Evolutionary conservation across 2,329 filamentous ascomycete species (phyloP).

Genomic region (Laburnicola sp.): DNA sequence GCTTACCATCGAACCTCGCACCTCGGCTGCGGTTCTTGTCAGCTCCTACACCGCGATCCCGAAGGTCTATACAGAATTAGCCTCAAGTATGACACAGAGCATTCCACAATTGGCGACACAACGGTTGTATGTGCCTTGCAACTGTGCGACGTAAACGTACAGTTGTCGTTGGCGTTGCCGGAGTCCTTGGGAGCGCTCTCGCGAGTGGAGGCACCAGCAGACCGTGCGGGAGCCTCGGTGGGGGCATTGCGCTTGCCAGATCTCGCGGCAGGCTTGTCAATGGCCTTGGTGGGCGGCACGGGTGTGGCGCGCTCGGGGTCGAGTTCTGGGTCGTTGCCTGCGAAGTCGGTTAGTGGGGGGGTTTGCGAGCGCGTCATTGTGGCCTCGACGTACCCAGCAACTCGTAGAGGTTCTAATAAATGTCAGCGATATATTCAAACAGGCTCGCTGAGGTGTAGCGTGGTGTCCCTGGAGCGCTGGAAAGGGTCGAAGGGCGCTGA

Average conservation of each 20-base stretch:
- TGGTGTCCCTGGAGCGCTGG: conserved; percentile 6
- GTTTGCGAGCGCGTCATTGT: conserved; percentile 14
- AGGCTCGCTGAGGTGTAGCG: neutral
- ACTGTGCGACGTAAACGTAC: conserved; percentile 61
- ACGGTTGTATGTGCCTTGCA: neutral
- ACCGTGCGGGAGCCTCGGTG: conserved; percentile 64
- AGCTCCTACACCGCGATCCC: conserved; percentile 80
- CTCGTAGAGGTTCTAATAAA: conserved; percentile 86
- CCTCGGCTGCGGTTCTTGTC: conserved; percentile 77
- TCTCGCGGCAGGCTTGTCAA: conserved; percentile 79
- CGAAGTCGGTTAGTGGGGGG: conserved; percentile 29
- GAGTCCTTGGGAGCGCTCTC: conserved; percentile 48
- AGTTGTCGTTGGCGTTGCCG: conserved; percentile 79
- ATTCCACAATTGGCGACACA: neutral
- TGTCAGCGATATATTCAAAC: conserved; percentile 41
- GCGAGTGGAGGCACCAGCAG: conserved; percentile 40
- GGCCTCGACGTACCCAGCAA: conserved; percentile 76
- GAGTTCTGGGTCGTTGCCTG: conserved; percentile 71
- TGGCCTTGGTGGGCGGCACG: conserved; percentile 79
- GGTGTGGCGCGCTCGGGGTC: conserved; percentile 71
- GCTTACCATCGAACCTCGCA: conserved; percentile 37
- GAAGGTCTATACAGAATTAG: conserved; percentile 68
- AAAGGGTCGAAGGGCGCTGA: conserved; percentile 6
- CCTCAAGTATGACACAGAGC: conserved; percentile 2
- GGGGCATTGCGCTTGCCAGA: conserved; percentile 85